A percentile compares a stretch with the other conserved stretches of the same genome.
These are phyloP conservation scores for Arachis monticola DNA, from an alignment of 331 rosid species.

Conservation along the genomic window DNA sequence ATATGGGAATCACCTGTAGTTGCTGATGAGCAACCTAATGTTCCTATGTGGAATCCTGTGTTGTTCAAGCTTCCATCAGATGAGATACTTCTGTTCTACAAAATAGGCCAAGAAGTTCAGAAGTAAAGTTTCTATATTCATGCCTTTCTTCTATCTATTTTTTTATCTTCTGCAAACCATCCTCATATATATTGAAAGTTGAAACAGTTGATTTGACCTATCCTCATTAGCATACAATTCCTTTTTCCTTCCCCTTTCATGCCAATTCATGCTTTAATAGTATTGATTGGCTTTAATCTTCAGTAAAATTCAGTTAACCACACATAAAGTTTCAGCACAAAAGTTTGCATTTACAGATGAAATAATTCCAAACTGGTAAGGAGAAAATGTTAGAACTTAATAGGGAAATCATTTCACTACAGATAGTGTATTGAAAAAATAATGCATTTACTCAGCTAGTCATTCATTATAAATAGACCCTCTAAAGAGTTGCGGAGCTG, in stretches of 20 bases:
- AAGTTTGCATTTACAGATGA: constrained; percentile 1
- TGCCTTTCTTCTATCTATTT: constrained; percentile 31
- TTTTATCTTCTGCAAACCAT: not conserved
- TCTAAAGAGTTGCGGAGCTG: constrained; percentile 18
- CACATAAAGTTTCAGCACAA: too few species aligned
- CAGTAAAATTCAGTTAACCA: too few species aligned
- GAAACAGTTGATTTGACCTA: too few species aligned
- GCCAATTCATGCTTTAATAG: too few species aligned
- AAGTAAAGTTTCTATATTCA: constrained; percentile 53
- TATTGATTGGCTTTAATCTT: too few species aligned
- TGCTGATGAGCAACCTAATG: constrained; percentile 71
- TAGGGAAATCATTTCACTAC: not conserved
- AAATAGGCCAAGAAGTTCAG: constrained; percentile 83
- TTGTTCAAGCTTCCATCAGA: constrained; percentile 85
- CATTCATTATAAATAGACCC: constrained; percentile 11
- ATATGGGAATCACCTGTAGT: constrained; percentile 73
- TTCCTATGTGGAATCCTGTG: constrained; percentile 97
- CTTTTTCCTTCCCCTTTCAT: too few species aligned
- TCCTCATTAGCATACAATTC: too few species aligned
- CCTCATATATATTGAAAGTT: not conserved
- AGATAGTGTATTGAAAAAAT: constrained; percentile 10
- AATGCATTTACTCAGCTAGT: not conserved
- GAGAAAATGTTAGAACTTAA: not conserved
- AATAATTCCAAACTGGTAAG: not conserved
- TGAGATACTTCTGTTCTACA: constrained; percentile 84